These are phyloP conservation scores for Gentiana dahurica DNA, from an alignment of 257 asterid genomes.

Conservation along the genomic window DNA sequence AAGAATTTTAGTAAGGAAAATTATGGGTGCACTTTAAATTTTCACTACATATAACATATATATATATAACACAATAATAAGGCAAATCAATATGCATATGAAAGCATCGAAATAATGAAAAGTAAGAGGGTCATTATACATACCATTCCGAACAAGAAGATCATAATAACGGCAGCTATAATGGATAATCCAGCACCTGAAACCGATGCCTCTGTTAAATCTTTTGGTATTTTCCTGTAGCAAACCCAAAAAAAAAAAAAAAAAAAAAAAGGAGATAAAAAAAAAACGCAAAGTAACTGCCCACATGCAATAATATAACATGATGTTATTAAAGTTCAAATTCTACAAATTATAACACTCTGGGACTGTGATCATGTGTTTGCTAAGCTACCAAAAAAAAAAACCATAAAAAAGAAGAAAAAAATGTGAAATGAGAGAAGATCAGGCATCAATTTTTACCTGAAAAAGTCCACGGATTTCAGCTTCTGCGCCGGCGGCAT, in stretches of 20 bases:
- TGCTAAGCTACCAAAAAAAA: not conserved
- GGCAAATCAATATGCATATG: no score
- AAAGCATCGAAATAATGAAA: not conserved
- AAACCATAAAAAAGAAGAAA: not conserved
- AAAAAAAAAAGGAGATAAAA: no score
- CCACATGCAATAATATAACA: no score
- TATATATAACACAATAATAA: no score
- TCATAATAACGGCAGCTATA: constrained; percentile 67
- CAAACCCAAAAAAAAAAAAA: no score
- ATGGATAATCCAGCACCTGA: constrained; percentile 96
- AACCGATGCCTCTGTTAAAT: constrained; percentile 83
- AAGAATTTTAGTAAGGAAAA: no score
- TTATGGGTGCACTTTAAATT: no score
- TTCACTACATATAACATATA: no score
- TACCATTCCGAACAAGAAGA: constrained; percentile 92
- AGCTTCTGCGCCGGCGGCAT: constrained; percentile 45
- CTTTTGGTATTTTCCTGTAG: constrained; percentile 82
- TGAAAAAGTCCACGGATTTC: constrained; percentile 62
- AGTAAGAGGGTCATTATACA: constrained; percentile 7
- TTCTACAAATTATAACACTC: no score
- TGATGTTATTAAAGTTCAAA: not conserved
- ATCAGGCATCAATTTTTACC: constrained; percentile 14
- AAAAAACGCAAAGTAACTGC: no score
- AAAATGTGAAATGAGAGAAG: not conserved
- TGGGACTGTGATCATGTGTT: not conserved